Evolutionary conservation across 1,284 basidiomycete species (phyloP), one percentile per base, ranked within the genome.

Genomic region (Hemileia vastatrix): DNA sequence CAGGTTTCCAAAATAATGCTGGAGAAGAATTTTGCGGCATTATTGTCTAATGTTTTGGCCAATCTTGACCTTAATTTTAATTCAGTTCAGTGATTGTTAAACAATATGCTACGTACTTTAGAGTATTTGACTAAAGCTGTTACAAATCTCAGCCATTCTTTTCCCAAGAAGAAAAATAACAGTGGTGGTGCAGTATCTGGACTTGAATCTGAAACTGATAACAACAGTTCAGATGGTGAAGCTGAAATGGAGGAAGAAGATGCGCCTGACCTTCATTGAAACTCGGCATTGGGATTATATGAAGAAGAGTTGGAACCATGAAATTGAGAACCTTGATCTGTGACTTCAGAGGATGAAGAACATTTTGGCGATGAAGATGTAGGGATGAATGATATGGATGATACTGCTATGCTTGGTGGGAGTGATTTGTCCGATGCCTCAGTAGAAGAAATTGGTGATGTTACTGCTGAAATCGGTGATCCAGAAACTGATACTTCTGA

Each of bases 1-100:
- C 92, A 96, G 67, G 83, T 97, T 63, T 91, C 95, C 48, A 98
- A 97, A 79, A 83, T 93, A 66, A 98, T 99, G 95, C 79, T 99
- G 51, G 95, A 99, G 80, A 96, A 97, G 80, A 91, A 90, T 74
- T 95, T 89, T 71, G 95, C 97, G 18, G 82, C 87, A 4, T 86
- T 87, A 2, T 80, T 99, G 33, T 97, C 95, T 0, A 86, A 81
- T 55, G 87, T 90, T 9, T 81, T 97, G 6, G 86, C 89, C 4
- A 95, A 99, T 63, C 84, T 96, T 43, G 95, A 99, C 73, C 82
- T 97, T 57, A 95, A 96, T 74, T 94, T 93, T 77, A 95, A 95
- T 1, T 86, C 93, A 68, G 85, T 96, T 67, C 86, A 87, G 63
- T 83, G 83, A 43, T 81, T 97, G 27, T 85, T 98, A 15, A 85